These are phyloP conservation scores for Rhodotorula sp. DNA, from an alignment of 1,284 basidiomycete genomes.

Conservation along the genomic window DNA sequence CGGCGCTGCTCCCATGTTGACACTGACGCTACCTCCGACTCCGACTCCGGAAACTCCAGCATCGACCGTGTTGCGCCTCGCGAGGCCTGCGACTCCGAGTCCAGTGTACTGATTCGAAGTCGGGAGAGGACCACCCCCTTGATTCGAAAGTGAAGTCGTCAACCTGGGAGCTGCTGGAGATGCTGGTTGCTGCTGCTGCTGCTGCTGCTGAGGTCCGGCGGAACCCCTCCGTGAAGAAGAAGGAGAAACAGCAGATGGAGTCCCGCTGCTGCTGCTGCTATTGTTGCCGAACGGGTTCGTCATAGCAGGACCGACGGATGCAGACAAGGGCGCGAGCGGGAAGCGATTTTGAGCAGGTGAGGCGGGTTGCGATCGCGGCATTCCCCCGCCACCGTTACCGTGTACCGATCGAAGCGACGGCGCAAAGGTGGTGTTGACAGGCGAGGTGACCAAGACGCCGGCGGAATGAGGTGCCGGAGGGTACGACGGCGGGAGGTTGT, in stretches of 20 bases:
- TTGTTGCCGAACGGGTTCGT: no score
- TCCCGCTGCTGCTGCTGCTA: no score
- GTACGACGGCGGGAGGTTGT: not conserved
- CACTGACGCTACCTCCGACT: not conserved
- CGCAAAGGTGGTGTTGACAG: not conserved
- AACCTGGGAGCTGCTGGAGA: not conserved
- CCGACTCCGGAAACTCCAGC: not conserved
- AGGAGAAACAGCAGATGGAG: no score
- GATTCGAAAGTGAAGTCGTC: not conserved
- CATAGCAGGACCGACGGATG: not conserved
- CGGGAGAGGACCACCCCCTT: not conserved
- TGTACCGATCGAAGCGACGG: not conserved
- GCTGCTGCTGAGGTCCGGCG: not conserved
- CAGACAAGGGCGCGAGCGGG: not conserved
- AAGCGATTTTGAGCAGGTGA: not conserved
- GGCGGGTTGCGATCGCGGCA: not conserved
- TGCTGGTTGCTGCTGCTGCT: not conserved
- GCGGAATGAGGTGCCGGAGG: not conserved
- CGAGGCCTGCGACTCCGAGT: not conserved
- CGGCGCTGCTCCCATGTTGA: not conserved
- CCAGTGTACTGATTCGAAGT: no score
- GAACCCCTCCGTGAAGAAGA: not conserved
- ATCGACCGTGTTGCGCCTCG: constrained; percentile 7
- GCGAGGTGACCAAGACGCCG: not conserved
- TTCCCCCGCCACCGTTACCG: no score